A percentile compares a stretch with the other conserved stretches of the same genome.
Evolutionary conservation across 495 filamentous ascomycete species (phyloP).

Genomic region (Penicillium robsamsonii): DNA sequence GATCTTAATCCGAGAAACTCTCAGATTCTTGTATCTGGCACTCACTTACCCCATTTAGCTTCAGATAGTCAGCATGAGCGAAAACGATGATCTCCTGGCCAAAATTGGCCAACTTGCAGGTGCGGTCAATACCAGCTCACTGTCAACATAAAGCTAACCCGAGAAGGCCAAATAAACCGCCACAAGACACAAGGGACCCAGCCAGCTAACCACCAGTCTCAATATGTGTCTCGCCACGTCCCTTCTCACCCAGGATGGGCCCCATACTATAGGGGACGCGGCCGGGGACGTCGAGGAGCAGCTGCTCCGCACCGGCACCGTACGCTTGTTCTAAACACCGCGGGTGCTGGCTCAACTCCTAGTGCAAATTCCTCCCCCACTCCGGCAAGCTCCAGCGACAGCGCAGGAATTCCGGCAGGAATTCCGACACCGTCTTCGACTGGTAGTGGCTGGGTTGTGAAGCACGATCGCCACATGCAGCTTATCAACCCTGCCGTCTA

Average conservation of each 20-base stretch:
- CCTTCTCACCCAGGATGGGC: conserved; percentile 49
- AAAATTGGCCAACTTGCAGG: conserved; percentile 75
- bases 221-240: conserved; percentile 40
- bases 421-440: conserved; percentile 31
- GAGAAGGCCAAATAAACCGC: conserved; percentile 75
- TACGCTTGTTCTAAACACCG: conserved; percentile 69
- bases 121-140: conserved; percentile 31
- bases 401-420: conserved; percentile 26
- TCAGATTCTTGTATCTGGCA: neutral
- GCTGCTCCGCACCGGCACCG: conserved; percentile 60
- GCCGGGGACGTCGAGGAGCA: conserved; percentile 41
- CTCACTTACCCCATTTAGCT: conserved; percentile 11
- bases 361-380: conserved; percentile 34
- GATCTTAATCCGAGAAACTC: neutral
- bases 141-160: conserved; percentile 29
- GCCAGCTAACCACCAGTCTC: conserved; percentile 24
- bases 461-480: conserved; percentile 81
- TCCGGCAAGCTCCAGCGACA: conserved; percentile 37
- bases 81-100: conserved; percentile 71
- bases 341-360: conserved; percentile 24
- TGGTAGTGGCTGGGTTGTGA: conserved; percentile 67
- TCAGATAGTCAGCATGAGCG: conserved; percentile 53
- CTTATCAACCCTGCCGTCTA: conserved; percentile 83
- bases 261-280: conserved; percentile 46
- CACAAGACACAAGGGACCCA: conserved; percentile 64